Evolutionary conservation across 2,329 filamentous ascomycete genomes (phyloP).

Genomic region (Spiromastix sp.): DNA sequence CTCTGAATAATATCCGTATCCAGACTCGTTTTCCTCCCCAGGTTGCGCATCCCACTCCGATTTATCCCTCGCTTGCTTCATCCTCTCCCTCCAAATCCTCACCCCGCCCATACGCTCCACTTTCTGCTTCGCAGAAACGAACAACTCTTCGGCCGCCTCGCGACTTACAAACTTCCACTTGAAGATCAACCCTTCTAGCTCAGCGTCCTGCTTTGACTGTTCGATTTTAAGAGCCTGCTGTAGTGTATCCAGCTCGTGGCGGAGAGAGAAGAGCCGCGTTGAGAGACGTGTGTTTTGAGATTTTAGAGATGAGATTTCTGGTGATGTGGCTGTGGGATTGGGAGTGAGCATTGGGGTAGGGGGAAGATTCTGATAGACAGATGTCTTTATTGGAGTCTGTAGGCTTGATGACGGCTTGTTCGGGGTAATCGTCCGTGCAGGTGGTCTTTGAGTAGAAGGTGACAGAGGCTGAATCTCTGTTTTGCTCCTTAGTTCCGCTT

Average conservation of each 20-base stretch:
- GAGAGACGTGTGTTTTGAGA: slow-evolving; percentile 26
- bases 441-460: not conserved
- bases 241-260: slow-evolving; percentile 38
- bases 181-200: slow-evolving; percentile 45
- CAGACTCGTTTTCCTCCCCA: slow-evolving; percentile 33
- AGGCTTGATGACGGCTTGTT: slow-evolving; percentile 1
- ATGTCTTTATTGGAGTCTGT: not conserved
- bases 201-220: slow-evolving; percentile 35
- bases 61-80: slow-evolving; percentile 35
- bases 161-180: slow-evolving; percentile 55
- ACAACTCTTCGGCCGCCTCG: slow-evolving; percentile 58
- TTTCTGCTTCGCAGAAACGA: slow-evolving; percentile 48
- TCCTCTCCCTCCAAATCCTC: slow-evolving; percentile 42
- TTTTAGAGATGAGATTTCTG: slow-evolving; percentile 22
- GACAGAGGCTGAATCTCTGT: not conserved
- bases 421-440: slow-evolving; percentile 1
- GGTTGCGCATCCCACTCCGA: slow-evolving; percentile 31
- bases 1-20: slow-evolving; percentile 22
- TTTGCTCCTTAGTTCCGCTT: not conserved
- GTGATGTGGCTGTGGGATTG: not conserved
- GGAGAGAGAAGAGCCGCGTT: slow-evolving; percentile 21
- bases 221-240: slow-evolving; percentile 46
- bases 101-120: slow-evolving; percentile 55
- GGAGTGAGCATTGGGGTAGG: not conserved
- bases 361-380: slow-evolving; percentile 2